Evolutionary conservation across 176 grass and related monocot species (phyloP), one percentile per base, ranked within the genome.

Genomic region (Avena sativa): DNA sequence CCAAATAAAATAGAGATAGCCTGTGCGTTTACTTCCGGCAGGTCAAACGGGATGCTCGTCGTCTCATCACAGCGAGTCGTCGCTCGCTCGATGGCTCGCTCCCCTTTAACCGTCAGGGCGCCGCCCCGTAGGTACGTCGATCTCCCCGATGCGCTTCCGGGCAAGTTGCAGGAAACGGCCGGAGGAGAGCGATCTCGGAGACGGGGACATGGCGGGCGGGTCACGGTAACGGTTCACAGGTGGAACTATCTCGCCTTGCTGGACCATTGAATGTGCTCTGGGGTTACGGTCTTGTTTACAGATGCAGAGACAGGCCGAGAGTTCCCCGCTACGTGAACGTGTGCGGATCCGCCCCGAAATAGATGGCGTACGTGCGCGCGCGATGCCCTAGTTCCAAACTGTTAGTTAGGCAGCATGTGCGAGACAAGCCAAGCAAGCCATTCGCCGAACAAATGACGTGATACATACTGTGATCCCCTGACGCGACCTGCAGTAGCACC

Each of bases 11-110:
- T 43, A 40, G 25, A 2, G 38, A 84, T 49, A 20, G 21, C n/a
- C 23, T 10, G 10, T 11, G 71, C 58, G 38, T 74, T 84, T 65
- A 85, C 43, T 64, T 76, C 32, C 43, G 44, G 83, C 43, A 63
- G 12, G 71, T 76, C 71, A 65, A 85, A 25, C 46, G 46, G 72
- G 46, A 1, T 59, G 55, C 28, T 8, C 48, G 25, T 28, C 61
- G 23, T 34, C n/a, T 17, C 16, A 26, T 17, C 36, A 4, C 47
- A 19, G 1, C 6, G 25, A 32, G 63, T 67, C 64, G 64, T 67
- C 62, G 62, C 40, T 43, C 38, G 38, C 38, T 43, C 40, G 5
- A 8, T n/a, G 1, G 53, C 21, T 81, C 6, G n/a, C 52, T 47
- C 38, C 67, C 81, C 32, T 2, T 63, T n/a, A 46, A 0, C 67